phyloP scores from a whole-genome alignment of 2,329 filamentous ascomycete species.

The Penicillium sp. region DNA sequence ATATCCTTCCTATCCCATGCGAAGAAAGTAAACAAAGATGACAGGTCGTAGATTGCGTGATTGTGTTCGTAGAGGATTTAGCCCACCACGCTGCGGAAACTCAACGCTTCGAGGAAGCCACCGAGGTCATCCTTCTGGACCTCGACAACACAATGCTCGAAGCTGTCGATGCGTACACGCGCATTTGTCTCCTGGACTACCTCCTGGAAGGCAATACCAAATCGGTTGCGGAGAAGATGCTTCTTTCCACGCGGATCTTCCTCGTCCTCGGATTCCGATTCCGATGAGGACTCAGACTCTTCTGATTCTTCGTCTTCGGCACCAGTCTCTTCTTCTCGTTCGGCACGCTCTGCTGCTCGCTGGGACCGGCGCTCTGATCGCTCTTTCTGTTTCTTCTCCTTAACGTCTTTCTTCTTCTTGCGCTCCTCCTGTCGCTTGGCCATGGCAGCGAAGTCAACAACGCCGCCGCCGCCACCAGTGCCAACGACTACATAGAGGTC shows the following conservation, averaged over 20 bases:
- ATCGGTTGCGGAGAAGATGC: constrained; percentile 78
- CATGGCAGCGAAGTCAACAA: constrained; percentile 63
- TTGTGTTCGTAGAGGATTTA: constrained; percentile 26
- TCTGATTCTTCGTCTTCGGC: constrained; percentile 63
- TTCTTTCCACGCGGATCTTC: constrained; percentile 55
- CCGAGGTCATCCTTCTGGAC: constrained; percentile 94
- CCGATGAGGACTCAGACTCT: constrained; percentile 56
- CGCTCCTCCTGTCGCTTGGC: constrained; percentile 65
- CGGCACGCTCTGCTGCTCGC: constrained; percentile 52
- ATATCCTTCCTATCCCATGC: constrained; percentile 16
- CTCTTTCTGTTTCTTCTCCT: constrained; percentile 61
- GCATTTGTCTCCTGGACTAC: constrained; percentile 90
- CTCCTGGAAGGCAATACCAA: constrained; percentile 93
- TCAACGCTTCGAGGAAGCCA: constrained; percentile 86
- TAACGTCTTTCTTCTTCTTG: constrained; percentile 62
- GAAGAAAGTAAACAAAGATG: constrained; percentile 18
- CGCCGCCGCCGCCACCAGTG: constrained; percentile 80
- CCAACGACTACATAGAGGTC: constrained; percentile 92
- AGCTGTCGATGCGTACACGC: constrained; percentile 87
- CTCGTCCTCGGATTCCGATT: constrained; percentile 56
- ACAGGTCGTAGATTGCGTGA: constrained; percentile 27
- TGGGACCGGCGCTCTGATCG: constrained; percentile 62
- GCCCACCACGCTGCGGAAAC: constrained; percentile 80
- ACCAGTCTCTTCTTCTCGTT: constrained; percentile 50
- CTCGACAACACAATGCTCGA: constrained; percentile 95